A percentile compares a stretch with the other conserved stretches of the same genome.
Evolutionary conservation across 352 stramenopile species (phyloP).

Genomic region (Thalassiosira exigua): DNA sequence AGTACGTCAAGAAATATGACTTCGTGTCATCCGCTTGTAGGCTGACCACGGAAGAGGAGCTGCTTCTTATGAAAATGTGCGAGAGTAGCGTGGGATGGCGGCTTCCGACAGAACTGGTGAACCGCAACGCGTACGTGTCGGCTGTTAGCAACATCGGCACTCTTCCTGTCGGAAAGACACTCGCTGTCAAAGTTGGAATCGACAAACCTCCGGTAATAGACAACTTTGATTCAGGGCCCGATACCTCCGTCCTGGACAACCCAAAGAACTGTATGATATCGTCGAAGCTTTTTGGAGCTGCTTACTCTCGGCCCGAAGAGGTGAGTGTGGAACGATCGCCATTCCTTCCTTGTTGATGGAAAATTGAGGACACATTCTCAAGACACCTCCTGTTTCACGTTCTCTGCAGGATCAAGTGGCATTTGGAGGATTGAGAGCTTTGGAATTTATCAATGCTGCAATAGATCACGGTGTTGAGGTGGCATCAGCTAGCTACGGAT

Average conservation of each 20-base stretch:
- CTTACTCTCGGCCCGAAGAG: conserved; percentile 84
- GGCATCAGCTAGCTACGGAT: conserved; percentile 84
- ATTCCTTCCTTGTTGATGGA: too few species aligned
- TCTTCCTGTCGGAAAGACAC: conserved; percentile 79
- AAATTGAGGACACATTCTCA: too few species aligned
- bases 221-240: conserved; percentile 83
- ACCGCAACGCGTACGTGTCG: conserved; percentile 84
- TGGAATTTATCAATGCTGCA: conserved; percentile 85
- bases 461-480: conserved; percentile 84
- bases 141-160: conserved; percentile 87
- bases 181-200: conserved; percentile 82
- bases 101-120: conserved; percentile 77
- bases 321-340: conserved; percentile 36
- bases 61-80: conserved; percentile 89
- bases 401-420: conserved; percentile 79
- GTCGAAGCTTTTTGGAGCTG: conserved; percentile 86
- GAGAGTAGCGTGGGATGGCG: conserved; percentile 64
- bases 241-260: conserved; percentile 85
- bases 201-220: conserved; percentile 81
- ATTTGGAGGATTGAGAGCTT: conserved; percentile 81
- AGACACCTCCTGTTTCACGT: not conserved
- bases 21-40: conserved; percentile 93
- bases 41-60: conserved; percentile 93
- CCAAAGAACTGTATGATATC: conserved; percentile 85
- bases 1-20: conserved; percentile 90